Conservation (phyloP, 2,329 filamentous ascomycete genomes). For the Cytospora schulzeri region DNA sequence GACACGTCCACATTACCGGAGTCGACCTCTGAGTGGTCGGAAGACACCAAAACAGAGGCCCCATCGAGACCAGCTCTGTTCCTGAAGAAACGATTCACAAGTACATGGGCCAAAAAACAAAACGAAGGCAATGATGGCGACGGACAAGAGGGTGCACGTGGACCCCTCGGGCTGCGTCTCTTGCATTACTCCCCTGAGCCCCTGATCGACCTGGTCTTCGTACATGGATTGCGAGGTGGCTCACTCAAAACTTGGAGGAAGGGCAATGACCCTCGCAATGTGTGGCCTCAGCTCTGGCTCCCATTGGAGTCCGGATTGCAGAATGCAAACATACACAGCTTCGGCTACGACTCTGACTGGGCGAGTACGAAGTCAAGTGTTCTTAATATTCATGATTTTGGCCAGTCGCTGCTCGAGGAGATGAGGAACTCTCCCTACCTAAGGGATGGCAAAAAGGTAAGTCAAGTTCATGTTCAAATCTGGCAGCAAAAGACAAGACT, state of each 20-base stretch:
- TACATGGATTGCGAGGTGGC: slow-evolving; percentile 46
- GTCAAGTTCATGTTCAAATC: background rate
- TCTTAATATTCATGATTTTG: slow-evolving; percentile 37
- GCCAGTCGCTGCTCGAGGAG: slow-evolving; percentile 34
- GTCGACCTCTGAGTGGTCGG: too few species aligned
- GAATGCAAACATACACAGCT: slow-evolving; percentile 36
- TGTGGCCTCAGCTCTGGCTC: slow-evolving; percentile 46
- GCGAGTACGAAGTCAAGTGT: slow-evolving; percentile 27
- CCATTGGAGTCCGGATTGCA: slow-evolving; percentile 37
- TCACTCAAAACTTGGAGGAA: slow-evolving; percentile 46
- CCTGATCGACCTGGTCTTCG: slow-evolving; percentile 43
- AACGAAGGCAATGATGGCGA: background rate
- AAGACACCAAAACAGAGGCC: too few species aligned
- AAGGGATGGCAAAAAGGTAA: slow-evolving; percentile 17
- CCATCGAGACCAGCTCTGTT: background rate
- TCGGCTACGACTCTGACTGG: slow-evolving; percentile 39
- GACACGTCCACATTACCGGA: background rate
- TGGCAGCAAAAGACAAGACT: background rate
- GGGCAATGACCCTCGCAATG: slow-evolving; percentile 34
- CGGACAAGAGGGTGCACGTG: slow-evolving; percentile 17
- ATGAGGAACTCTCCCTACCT: slow-evolving; percentile 34
- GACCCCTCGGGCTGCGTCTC: slow-evolving; percentile 33
- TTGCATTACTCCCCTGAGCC: slow-evolving; percentile 36
- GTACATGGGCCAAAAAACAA: background rate
- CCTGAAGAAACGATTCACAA: slow-evolving; percentile 5